Base-by-base conservation (phyloP, 345 rosid species). In the Murraya koenigii region DNA sequence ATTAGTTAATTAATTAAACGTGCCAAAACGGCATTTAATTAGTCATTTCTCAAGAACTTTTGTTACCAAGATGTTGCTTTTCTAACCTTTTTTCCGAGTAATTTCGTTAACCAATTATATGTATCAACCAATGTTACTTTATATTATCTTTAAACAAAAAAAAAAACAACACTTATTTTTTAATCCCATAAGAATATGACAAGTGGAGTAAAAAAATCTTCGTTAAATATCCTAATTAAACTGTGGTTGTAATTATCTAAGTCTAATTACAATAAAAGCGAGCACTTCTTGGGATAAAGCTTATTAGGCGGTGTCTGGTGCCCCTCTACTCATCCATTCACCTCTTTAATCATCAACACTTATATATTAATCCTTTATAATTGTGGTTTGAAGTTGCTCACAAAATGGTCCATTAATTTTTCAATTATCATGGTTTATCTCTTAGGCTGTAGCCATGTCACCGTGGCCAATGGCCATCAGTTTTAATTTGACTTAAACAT, bases 101-200 rank as follows among this genome's bases (percentile, higher is more conserved):
- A 44, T 44, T 3, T 44, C 49, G 13, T 3, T 44, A 44, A 44
- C 49, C 49, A 44, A 44, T 44, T 14, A 44, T 44, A 11, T 44
- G 0, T 44, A 44, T 3, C 49, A 44, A 44, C 49, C 17, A 44
- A 44, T 3, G 17, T 44, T 44, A 44, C 49, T 44, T 44, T 44
- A 44, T 44, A 44, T 44, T 44, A 44, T 44, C 49, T 11, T 38
- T n/a, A n/a, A n/a, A n/a, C n/a, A n/a, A n/a, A n/a, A n/a, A 13
- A 44, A 3, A 44, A 30, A 6, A 10, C 0, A 35, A 72, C 74
- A 62, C 25, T 54, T 67, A 10, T 10, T 64, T 52, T 11, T 75
- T 79, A 17, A 36, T 59, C 63, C 59, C 83, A 79, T 69, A 59
- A n/a, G 7, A 25, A 28, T n/a, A 25, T 47, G 23, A 22, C 38